Conservation (phyloP, 129 eudicot genomes). For the Lactuca sativa region DNA sequence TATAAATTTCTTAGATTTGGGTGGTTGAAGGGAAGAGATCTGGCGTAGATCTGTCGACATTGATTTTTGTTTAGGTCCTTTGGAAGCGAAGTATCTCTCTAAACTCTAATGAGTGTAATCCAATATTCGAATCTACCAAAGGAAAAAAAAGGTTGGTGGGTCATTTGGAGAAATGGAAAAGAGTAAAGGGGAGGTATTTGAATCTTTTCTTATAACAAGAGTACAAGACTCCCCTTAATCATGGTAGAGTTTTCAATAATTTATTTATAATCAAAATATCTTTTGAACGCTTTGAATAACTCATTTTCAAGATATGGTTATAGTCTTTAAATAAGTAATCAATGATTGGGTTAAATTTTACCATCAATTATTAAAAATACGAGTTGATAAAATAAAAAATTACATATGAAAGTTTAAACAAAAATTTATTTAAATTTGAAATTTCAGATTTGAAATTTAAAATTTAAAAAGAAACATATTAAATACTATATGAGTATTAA, state of each 20-base stretch:
- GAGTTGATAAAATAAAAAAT: too few relatives aligned
- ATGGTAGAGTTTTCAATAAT: background rate
- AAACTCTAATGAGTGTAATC: background rate
- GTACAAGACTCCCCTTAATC: too few relatives aligned
- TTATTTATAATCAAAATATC: conserved; percentile 8
- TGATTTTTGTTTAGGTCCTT: conserved; percentile 14
- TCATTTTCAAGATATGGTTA: background rate
- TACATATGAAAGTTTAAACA: too few relatives aligned
- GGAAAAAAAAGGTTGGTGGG: conserved; percentile 19
- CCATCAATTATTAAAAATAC: background rate
- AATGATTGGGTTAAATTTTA: background rate
- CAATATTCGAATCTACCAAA: background rate
- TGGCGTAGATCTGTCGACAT: background rate
- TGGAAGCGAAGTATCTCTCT: conserved; percentile 27
- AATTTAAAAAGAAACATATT: too few relatives aligned
- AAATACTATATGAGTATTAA: too few relatives aligned
- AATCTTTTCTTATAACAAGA: too few relatives aligned
- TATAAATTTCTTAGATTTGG: background rate
- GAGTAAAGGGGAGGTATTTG: background rate
- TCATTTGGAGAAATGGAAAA: background rate
- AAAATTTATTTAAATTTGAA: too few relatives aligned
- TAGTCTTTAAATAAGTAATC: background rate
- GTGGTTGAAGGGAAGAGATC: conserved; percentile 1
- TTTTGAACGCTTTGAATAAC: background rate
- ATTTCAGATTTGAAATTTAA: too few relatives aligned